Evolutionary conservation across 805 yeast genomes (phyloP).

Genomic region (Starmerella roubikii): DNA sequence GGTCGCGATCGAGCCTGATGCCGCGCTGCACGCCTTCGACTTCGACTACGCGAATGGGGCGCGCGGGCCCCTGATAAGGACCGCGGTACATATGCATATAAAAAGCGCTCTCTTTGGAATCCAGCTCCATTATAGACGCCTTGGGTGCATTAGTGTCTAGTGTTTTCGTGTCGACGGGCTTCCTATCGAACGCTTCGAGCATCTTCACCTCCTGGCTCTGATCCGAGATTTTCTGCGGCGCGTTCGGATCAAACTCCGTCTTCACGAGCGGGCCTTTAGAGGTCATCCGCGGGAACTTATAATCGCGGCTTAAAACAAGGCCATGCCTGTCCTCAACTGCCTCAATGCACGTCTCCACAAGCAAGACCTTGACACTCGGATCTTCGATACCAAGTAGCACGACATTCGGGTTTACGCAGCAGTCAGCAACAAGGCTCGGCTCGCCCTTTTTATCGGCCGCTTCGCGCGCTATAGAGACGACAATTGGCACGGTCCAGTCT

Average conservation of each 20-base stretch:
- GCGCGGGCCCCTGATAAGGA: conserved; percentile 9
- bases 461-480: conserved; percentile 42
- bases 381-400: conserved; percentile 49
- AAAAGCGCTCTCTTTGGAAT: conserved; percentile 6
- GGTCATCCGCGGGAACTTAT: conserved; percentile 54
- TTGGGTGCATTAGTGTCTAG: background rate
- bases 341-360: conserved; percentile 76
- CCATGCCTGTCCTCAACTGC: conserved; percentile 48
- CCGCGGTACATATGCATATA: conserved; percentile 18
- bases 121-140: conserved; percentile 6
- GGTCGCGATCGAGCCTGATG: conserved; percentile 2
- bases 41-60: conserved; percentile 17
- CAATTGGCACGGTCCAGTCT: conserved; percentile 77
- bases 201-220: background rate
- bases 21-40: conserved; percentile 12
- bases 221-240: conserved; percentile 2
- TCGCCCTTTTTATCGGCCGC: conserved; percentile 55
- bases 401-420: conserved; percentile 56
- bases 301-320: conserved; percentile 46
- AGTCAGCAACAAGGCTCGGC: conserved; percentile 56
- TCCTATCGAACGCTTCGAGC: background rate
- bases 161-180: too few species aligned
- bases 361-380: conserved; percentile 44
- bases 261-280: conserved; percentile 48
- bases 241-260: conserved; percentile 25